Evolutionary conservation across 2,329 filamentous ascomycete genomes (phyloP).

Genomic region (Ophiostoma himal-ulmi): DNA sequence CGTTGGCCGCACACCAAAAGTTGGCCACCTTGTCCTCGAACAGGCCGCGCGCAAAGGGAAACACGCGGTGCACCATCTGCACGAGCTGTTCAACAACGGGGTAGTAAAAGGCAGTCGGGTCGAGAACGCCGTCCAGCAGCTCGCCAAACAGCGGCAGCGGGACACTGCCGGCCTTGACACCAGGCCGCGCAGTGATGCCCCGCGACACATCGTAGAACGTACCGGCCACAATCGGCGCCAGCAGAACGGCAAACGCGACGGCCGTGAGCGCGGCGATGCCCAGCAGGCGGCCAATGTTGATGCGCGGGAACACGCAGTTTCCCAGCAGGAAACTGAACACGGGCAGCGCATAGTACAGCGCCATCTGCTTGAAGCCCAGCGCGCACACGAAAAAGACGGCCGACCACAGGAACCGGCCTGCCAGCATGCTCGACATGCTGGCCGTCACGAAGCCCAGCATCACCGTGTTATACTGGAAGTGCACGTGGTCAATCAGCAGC

Average conservation of each 20-base stretch:
- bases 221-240: constrained; percentile 69
- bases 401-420: constrained; percentile 78
- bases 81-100: constrained; percentile 69
- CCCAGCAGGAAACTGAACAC: constrained; percentile 90
- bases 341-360: constrained; percentile 88
- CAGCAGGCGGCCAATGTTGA: constrained; percentile 63
- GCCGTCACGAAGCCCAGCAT: constrained; percentile 91
- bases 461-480: constrained; percentile 97
- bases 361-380: constrained; percentile 99
- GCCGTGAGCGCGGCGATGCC: constrained; percentile 69
- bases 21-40: constrained; percentile 99
- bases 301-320: constrained; percentile 68
- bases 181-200: constrained; percentile 53
- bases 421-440: constrained; percentile 81
- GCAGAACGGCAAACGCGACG: constrained; percentile 65
- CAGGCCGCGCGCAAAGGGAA: constrained; percentile 89
- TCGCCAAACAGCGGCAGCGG: constrained; percentile 58
- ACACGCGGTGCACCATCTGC: constrained; percentile 86
- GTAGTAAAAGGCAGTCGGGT: constrained; percentile 64
- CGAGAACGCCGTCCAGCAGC: constrained; percentile 44
- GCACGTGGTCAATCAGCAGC: constrained; percentile 90
- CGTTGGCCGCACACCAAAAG: constrained; percentile 91
- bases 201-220: constrained; percentile 62
- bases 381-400: constrained; percentile 90
- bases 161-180: constrained; percentile 52